Conservation (phyloP, 805 yeast species). For the Henningerozyma blattae region DNA sequence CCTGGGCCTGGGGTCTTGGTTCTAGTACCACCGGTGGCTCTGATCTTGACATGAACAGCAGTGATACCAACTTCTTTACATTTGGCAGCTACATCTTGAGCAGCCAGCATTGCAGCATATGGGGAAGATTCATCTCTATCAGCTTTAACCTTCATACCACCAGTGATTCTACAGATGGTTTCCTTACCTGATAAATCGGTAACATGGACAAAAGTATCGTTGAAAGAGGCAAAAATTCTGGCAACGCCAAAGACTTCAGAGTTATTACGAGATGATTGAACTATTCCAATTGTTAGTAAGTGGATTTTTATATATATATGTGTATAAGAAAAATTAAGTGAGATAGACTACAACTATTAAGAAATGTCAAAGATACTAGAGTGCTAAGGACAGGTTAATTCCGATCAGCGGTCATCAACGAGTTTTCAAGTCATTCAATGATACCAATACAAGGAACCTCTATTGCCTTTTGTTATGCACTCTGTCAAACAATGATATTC, state of each 20-base stretch:
- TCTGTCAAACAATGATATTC: no score
- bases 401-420: no score
- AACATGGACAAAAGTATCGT: slow-evolving; percentile 99
- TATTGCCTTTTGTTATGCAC: no score
- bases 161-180: slow-evolving; percentile 99
- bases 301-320: no score
- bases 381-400: no score
- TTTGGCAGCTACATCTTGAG: slow-evolving; percentile 97
- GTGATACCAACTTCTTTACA: slow-evolving; percentile 99
- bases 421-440: no score
- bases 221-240: slow-evolving; percentile 98
- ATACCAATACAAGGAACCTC: no score
- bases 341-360: not conserved
- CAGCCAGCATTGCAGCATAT: slow-evolving; percentile 97
- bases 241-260: slow-evolving; percentile 99
- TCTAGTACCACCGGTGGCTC: slow-evolving; percentile 99
- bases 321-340: no score
- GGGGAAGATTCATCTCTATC: slow-evolving; percentile 99
- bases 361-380: no score
- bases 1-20: slow-evolving; percentile 99
- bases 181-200: slow-evolving; percentile 99
- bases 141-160: slow-evolving; percentile 99
- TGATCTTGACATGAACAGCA: slow-evolving; percentile 97
- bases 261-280: slow-evolving; percentile 93
- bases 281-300: no score